Base-by-base conservation (phyloP, 2,329 filamentous ascomycete genomes). In the Pseudogymnoascus sp. region DNA sequence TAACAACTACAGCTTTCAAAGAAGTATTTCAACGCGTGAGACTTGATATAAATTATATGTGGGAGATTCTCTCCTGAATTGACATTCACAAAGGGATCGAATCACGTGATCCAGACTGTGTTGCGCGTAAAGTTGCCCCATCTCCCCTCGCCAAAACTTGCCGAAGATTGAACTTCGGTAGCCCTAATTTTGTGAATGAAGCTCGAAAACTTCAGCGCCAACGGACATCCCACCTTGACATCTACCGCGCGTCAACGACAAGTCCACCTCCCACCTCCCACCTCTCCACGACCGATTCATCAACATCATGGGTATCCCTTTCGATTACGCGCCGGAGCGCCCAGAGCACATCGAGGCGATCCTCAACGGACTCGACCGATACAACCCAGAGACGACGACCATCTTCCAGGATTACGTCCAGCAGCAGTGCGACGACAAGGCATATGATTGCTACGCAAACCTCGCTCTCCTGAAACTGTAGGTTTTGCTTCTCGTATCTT, bases 381-480 rank as follows among this genome's bases (percentile, higher is more conserved):
- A 99, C 82, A 99, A 99, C 78, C 94, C 94, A 42, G 94, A 99
- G 81, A 96, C 94, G 60, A 96, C 95, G 59, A 85, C 85, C 66
- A 84, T 90, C 68, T 94, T 99, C 77, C 93, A 99, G 83, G 89
- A 91, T 76, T 99, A 99, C 78, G 88, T 99, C 66, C 84, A 84
- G 73, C 87, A 92, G 77, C 94, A 99, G 80, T 99, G 94, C 82
- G 93, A 97, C 78, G 87, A 90, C 77, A 89, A 92, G 79, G 92
- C 89, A 70, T 92, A 91, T 78, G 94, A 99, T 79, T 91, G 89
- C 82, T 97, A 97, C 78, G 92, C 94, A 72, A 99, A 97, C 80
- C 82, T 97, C 75, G 95, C 94, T 58, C 81, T 99, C 67, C 76
- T 99, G 78, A 99, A 99, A 82, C 84, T 99, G 94, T 99, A 82